Conservation (phyloP, 2,329 filamentous ascomycete genomes). For the Calonectria montana region DNA sequence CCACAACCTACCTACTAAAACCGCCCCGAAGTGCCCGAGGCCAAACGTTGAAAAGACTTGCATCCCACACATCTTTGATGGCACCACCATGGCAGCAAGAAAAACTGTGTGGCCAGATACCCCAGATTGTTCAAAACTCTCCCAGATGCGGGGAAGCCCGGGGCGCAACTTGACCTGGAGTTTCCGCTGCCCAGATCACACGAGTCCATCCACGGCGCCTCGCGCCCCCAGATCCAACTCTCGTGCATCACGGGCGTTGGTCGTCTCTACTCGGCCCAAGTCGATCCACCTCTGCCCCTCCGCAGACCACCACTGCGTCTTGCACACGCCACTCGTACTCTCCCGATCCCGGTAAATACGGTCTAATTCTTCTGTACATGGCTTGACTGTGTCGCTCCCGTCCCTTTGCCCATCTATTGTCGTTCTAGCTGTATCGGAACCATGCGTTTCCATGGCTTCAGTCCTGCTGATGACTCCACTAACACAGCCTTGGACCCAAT, state of each 20-base stretch:
- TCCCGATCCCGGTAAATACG: not conserved
- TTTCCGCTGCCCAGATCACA: conserved; percentile 20
- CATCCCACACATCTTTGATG: conserved; percentile 17
- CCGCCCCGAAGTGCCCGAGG: not conserved
- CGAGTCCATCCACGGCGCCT: conserved; percentile 15
- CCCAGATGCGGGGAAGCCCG: conserved; percentile 29
- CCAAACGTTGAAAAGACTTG: not conserved
- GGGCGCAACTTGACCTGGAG: conserved; percentile 18
- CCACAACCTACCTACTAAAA: not conserved
- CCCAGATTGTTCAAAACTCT: conserved; percentile 36
- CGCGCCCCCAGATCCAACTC: conserved; percentile 10
- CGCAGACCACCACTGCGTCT: conserved; percentile 22
- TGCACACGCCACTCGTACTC: conserved; percentile 17
- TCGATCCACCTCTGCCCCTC: conserved; percentile 24
- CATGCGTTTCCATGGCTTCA: not conserved
- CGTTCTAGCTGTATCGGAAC: not conserved
- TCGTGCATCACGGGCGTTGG: conserved; percentile 16
- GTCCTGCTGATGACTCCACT: conserved; percentile 7
- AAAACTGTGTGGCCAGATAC: conserved; percentile 20
- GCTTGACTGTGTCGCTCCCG: conserved; percentile 15
- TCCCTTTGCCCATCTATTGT: conserved; percentile 1
- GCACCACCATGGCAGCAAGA: conserved; percentile 34
- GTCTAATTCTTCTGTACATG: conserved; percentile 12
- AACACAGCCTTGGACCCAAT: conserved; percentile 6
- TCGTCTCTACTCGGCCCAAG: conserved; percentile 10